Percentiles rank a stretch among this genome's conserved stretches.
phyloP scores from a whole-genome alignment of 768 basidiomycete genomes.

The Coprinellus aureogranulatus region DNA sequence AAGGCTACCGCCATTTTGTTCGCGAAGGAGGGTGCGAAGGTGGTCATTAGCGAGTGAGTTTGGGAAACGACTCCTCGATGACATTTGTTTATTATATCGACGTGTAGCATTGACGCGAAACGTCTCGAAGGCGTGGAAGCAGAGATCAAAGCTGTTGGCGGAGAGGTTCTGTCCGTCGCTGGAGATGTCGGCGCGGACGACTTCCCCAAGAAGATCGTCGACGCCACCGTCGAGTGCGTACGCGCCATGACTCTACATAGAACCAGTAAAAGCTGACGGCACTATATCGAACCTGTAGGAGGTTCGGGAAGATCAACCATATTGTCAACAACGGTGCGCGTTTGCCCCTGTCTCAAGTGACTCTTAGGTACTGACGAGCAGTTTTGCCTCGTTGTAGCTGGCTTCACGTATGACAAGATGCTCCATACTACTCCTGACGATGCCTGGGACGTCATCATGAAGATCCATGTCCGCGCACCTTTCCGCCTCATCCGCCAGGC shows the following conservation, averaged over 20 bases:
- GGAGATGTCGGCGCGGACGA: slow-evolving; percentile 84
- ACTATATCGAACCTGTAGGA: slow-evolving; percentile 34
- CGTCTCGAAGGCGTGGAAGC: slow-evolving; percentile 64
- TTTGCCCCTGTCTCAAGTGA: neutral
- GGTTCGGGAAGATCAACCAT: slow-evolving; percentile 83
- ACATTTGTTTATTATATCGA: neutral
- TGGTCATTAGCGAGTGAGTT: slow-evolving; percentile 78
- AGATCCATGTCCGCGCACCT: slow-evolving; percentile 82
- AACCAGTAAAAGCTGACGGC: neutral
- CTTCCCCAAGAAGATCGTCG: slow-evolving; percentile 75
- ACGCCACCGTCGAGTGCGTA: slow-evolving; percentile 73
- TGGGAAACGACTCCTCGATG: neutral
- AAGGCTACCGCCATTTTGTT: slow-evolving; percentile 72
- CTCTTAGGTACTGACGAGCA: neutral
- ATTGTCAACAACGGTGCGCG: slow-evolving; percentile 78
- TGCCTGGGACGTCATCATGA: slow-evolving; percentile 76
- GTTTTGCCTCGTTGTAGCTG: slow-evolving; percentile 39
- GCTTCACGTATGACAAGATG: slow-evolving; percentile 86
- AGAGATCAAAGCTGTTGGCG: slow-evolving; percentile 72
- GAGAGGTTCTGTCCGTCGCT: slow-evolving; percentile 68
- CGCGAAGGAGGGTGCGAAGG: slow-evolving; percentile 82
- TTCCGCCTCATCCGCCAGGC: slow-evolving; percentile 83
- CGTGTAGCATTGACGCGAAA: slow-evolving; percentile 65
- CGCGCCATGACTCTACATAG: neutral
- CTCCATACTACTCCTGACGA: slow-evolving; percentile 84